Conservation (phyloP, 345 rosid genomes). For the Eucalyptus albens region DNA sequence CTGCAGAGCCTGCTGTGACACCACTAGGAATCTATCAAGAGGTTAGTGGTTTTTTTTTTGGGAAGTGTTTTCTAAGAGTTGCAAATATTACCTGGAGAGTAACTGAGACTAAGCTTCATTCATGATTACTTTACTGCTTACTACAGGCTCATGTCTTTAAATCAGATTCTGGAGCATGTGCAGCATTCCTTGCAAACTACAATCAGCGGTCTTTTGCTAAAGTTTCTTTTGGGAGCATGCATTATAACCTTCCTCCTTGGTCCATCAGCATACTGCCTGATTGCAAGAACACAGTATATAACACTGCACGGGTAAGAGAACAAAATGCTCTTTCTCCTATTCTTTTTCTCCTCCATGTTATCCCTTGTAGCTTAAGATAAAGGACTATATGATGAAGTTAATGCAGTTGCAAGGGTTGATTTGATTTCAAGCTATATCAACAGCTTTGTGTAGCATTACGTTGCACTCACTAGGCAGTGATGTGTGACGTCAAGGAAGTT, state of each 20-base stretch:
- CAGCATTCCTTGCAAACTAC: conserved; percentile 93
- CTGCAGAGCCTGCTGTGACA: conserved; percentile 51
- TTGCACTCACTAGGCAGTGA: background rate
- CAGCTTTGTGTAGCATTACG: background rate
- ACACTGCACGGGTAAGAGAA: conserved; percentile 85
- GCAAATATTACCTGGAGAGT: background rate
- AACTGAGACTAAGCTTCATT: background rate
- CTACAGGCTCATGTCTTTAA: conserved; percentile 87
- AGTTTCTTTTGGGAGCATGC: conserved; percentile 67
- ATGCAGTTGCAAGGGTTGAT: background rate
- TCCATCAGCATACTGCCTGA: conserved; percentile 97
- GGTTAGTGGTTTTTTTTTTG: conserved; percentile 17
- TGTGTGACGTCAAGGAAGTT: background rate
- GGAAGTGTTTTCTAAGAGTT: background rate
- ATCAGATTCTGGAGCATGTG: conserved; percentile 72
- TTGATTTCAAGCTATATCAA: background rate
- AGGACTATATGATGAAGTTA: background rate
- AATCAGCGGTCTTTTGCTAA: conserved; percentile 45
- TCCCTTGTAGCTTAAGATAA: background rate
- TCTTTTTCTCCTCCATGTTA: background rate
- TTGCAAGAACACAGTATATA: conserved; percentile 97
- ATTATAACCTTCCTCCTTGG: conserved; percentile 97
- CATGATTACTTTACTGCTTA: background rate
- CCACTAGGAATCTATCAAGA: conserved; percentile 81
- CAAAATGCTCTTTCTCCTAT: background rate